Evolutionary conservation across 768 basidiomycete genomes (phyloP), one percentile per base, ranked within the genome.

Genomic region (Tricholoma matsutake): DNA sequence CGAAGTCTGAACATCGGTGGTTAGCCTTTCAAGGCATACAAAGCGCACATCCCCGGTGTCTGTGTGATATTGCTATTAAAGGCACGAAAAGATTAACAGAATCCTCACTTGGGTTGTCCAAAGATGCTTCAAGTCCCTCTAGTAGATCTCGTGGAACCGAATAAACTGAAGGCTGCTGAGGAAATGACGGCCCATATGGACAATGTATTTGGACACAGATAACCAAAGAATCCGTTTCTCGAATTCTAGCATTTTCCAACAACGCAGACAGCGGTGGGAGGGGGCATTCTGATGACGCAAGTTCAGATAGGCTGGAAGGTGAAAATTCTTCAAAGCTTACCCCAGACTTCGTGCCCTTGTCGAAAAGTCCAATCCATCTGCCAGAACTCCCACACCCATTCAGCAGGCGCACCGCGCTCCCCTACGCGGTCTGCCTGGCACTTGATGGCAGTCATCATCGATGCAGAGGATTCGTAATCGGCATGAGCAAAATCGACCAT

Each of bases 11-110:
- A 61, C 55, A 59, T 75, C 71, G 52, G 72, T 35, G 53, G 68
- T 54, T 68, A 76, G 67, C 63, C 76, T 71, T 68, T 93, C 89
- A 7, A 92, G 73, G 67, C 89, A 91, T 8, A 92, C 74, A 64
- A 93, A 91, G 57, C 83, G 80, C 6, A 93, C 85, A 68, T 93
- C 91, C 10, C 90, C 90, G 3, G 90, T 90, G 65, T 87, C 85
- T 85, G 68, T 55, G 25, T 20, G 41, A 29, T 28, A 25, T 56
- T 20, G 16, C 16, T 51, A 41, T 43, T 20, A 7, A 39, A 53
- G 28, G 32, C 11, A 34, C 39, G 2, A 28, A 56, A 11, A 4
- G 18, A 59, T 31, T 10, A 37, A 58, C n/a, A 14, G 55, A 56
- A 29, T 6, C 72, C 85, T 67, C 61, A 88, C 87, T 87, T 2